Evolutionary conservation across 495 filamentous ascomycete species (phyloP).

Genomic region (Tirmania nivea): DNA sequence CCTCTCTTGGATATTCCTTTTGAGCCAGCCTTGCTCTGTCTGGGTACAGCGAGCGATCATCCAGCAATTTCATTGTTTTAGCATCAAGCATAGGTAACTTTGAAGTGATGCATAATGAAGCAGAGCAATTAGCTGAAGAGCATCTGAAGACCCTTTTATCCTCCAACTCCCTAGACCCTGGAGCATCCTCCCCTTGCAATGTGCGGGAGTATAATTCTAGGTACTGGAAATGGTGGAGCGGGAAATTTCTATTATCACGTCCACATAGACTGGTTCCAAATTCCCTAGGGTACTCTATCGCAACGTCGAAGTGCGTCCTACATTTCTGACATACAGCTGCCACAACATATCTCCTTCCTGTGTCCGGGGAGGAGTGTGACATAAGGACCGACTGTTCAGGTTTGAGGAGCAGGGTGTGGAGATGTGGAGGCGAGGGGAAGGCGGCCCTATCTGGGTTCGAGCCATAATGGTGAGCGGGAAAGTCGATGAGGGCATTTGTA

Average conservation of each 20-base stretch:
- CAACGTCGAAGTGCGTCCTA: slow-evolving; percentile 12
- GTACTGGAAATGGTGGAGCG: slow-evolving; percentile 17
- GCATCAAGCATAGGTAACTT: background rate
- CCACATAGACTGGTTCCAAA: slow-evolving; percentile 5
- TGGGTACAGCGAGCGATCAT: no score
- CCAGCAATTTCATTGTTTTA: no score
- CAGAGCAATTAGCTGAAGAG: slow-evolving; percentile 10
- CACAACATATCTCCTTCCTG: slow-evolving; percentile 5
- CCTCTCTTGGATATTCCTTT: no score
- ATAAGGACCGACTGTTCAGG: background rate
- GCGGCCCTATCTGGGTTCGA: background rate
- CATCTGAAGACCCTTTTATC: slow-evolving; percentile 15
- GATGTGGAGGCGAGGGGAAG: background rate
- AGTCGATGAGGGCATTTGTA: slow-evolving; percentile 9
- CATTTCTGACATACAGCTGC: slow-evolving; percentile 12
- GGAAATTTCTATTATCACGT: slow-evolving; percentile 4
- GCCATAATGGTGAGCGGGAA: background rate
- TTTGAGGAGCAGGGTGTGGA: background rate
- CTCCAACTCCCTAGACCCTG: slow-evolving; percentile 4
- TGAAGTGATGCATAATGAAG: slow-evolving; percentile 8
- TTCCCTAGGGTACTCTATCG: slow-evolving; percentile 4
- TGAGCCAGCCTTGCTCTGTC: no score
- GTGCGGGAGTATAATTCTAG: slow-evolving; percentile 5
- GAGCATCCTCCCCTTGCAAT: background rate
- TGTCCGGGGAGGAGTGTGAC: background rate